Conservation (phyloP, 2,329 filamentous ascomycete species). For the Beauveria medogensis region DNA sequence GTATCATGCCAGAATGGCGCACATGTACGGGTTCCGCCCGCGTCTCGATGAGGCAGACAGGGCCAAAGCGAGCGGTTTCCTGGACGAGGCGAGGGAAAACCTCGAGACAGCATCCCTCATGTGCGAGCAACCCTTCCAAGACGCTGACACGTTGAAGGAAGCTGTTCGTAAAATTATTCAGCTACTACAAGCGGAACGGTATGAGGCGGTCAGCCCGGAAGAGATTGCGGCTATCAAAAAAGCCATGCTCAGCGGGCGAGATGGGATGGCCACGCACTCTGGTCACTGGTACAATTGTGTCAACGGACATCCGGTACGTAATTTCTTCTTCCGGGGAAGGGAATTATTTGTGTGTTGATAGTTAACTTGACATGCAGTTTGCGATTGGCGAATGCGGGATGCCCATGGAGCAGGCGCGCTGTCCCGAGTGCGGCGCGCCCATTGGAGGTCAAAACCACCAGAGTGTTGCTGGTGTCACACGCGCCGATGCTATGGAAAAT, state of each 20-base stretch:
- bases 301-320: constrained; percentile 22
- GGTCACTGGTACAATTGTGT: constrained; percentile 26
- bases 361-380: constrained; percentile 31
- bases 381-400: constrained; percentile 60
- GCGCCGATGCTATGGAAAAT: constrained; percentile 24
- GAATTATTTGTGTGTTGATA: background rate
- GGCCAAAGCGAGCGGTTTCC: background rate
- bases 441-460: constrained; percentile 48
- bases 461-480: constrained; percentile 40
- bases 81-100: constrained; percentile 6
- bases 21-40: background rate
- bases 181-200: constrained; percentile 26
- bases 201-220: constrained; percentile 31
- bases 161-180: constrained; percentile 12
- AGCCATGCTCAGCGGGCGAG: constrained; percentile 37
- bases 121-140: constrained; percentile 11
- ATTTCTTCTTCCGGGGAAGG: background rate
- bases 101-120: constrained; percentile 5
- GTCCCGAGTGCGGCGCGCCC: constrained; percentile 51
- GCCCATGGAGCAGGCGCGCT: constrained; percentile 52
- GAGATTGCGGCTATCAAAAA: constrained; percentile 35
- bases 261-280: constrained; percentile 30
- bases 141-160: constrained; percentile 10
- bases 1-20: background rate
- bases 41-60: background rate